Conservation (phyloP, 2,329 filamentous ascomycete species). For the Bisporella sp. region DNA sequence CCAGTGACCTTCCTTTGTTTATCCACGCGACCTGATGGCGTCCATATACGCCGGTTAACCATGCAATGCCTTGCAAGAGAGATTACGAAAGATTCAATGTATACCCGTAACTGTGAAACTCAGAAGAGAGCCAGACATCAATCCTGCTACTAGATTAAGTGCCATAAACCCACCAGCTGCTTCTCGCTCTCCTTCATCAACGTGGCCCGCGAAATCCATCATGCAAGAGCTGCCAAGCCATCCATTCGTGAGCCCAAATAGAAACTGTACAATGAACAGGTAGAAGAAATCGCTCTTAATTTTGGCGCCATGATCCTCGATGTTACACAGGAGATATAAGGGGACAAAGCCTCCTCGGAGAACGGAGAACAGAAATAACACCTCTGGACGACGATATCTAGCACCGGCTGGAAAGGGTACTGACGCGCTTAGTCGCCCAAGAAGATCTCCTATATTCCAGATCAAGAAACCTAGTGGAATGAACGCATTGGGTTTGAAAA, state of each 20-base stretch:
- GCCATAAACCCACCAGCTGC: slow-evolving; percentile 93
- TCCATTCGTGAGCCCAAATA: slow-evolving; percentile 81
- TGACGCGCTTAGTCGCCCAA: slow-evolving; percentile 64
- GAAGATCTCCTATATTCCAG: slow-evolving; percentile 86
- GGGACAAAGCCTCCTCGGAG: slow-evolving; percentile 67
- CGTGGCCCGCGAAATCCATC: slow-evolving; percentile 81
- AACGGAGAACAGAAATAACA: slow-evolving; percentile 62
- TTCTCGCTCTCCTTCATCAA: slow-evolving; percentile 75
- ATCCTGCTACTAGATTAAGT: slow-evolving; percentile 74
- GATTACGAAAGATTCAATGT: background rate
- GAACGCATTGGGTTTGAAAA: slow-evolving; percentile 71
- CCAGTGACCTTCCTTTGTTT: too few species aligned
- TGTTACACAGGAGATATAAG: slow-evolving; percentile 84
- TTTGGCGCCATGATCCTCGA: slow-evolving; percentile 66
- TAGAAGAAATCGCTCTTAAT: slow-evolving; percentile 85
- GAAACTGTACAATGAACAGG: slow-evolving; percentile 70
- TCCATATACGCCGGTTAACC: too few species aligned
- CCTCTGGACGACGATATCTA: slow-evolving; percentile 53
- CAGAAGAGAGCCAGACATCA: slow-evolving; percentile 78
- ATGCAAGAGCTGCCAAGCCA: slow-evolving; percentile 83
- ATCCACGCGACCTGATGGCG: too few species aligned
- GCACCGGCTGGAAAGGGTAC: slow-evolving; percentile 38
- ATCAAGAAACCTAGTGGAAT: slow-evolving; percentile 86
- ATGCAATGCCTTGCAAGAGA: too few species aligned
- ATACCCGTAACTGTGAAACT: slow-evolving; percentile 64